phyloP scores from a whole-genome alignment of 129 eudicot species.

The Tagetes erecta region DNA sequence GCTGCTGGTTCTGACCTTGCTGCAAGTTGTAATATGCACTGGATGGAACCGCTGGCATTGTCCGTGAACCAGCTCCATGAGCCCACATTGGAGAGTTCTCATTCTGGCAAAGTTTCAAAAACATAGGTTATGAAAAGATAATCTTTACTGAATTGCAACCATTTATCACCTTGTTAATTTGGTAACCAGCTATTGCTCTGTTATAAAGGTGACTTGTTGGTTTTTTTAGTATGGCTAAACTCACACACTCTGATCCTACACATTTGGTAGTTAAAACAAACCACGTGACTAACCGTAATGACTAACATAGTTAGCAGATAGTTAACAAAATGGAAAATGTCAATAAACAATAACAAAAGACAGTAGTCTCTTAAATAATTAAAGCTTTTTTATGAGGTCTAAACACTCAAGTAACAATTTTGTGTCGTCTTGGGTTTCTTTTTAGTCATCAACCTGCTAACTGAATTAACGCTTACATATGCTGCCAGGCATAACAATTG shows the following conservation, averaged over 20 bases:
- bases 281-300: not conserved
- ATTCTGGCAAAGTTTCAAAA: conserved; percentile 31
- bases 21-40: conserved; percentile 73
- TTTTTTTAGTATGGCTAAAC: too few relatives aligned
- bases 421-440: not conserved
- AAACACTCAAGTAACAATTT: not conserved
- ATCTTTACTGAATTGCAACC: not conserved
- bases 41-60: conserved; percentile 71
- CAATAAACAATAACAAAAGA: too few relatives aligned
- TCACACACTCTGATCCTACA: too few relatives aligned
- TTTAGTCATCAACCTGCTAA: not conserved
- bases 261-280: too few relatives aligned
- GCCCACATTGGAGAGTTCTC: conserved; percentile 68
- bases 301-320: too few relatives aligned
- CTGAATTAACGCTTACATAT: not conserved
- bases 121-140: not conserved
- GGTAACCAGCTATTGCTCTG: not conserved
- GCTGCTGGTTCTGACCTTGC: conserved; percentile 78
- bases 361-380: too few relatives aligned
- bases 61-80: conserved; percentile 84
- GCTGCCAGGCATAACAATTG: too few relatives aligned
- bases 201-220: not conserved
- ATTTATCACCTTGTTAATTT: not conserved
- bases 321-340: not conserved
- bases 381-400: not conserved